phyloP scores from a whole-genome alignment of 1,284 basidiomycete genomes.

The Ustilago curta region DNA sequence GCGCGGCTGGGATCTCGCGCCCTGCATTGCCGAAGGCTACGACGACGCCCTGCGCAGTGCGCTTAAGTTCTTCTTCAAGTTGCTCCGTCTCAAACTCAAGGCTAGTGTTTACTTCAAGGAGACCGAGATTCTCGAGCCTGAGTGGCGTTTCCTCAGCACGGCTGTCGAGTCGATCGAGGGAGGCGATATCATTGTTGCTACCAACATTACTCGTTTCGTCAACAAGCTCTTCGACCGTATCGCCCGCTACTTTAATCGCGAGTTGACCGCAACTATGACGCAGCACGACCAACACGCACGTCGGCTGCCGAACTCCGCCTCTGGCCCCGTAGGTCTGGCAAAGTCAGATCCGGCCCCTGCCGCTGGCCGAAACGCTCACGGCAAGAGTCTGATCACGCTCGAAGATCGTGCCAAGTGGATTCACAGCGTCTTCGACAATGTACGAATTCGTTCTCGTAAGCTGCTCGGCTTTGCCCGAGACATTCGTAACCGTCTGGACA shows the following conservation, averaged over 20 bases:
- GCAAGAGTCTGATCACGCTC: constrained; percentile 75
- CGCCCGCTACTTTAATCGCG: constrained; percentile 91
- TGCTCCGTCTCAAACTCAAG: constrained; percentile 95
- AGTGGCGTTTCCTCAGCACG: constrained; percentile 95
- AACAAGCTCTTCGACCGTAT: constrained; percentile 75
- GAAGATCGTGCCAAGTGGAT: constrained; percentile 90
- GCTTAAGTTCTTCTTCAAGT: constrained; percentile 88
- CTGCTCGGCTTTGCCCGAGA: constrained; percentile 81
- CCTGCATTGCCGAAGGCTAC: constrained; percentile 88
- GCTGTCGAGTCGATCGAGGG: constrained; percentile 89
- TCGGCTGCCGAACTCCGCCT: constrained; percentile 28
- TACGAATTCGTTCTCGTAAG: constrained; percentile 91
- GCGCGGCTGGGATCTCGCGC: constrained; percentile 87
- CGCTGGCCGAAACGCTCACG: constrained; percentile 45
- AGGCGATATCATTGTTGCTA: constrained; percentile 88
- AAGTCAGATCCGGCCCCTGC: constrained; percentile 29
- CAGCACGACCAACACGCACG: constrained; percentile 37
- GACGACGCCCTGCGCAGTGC: constrained; percentile 89
- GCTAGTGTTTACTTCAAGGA: constrained; percentile 97
- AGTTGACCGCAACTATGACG: constrained; percentile 80
- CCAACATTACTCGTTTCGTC: constrained; percentile 64
- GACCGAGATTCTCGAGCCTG: constrained; percentile 94
- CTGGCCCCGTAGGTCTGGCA: constrained; percentile 41
- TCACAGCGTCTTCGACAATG: constrained; percentile 90
- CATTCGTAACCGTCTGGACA: constrained; percentile 83